Evolutionary conservation across 768 basidiomycete genomes (phyloP).

Genomic region (Jaapia argillacea): DNA sequence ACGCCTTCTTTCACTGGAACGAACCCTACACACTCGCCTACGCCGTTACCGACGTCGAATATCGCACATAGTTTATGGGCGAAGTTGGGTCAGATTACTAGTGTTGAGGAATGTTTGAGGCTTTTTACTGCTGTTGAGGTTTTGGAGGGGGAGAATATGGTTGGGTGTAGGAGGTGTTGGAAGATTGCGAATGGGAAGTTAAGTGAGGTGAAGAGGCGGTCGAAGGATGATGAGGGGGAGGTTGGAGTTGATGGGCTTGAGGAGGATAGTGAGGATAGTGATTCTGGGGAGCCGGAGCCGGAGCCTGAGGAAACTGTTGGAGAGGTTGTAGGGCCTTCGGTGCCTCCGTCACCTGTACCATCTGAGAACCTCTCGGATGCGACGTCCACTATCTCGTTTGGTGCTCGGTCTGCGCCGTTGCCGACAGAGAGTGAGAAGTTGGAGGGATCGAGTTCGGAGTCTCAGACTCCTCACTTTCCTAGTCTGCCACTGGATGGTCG

Average conservation of each 20-base stretch:
- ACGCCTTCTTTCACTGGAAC: constrained; percentile 17
- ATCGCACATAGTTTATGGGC: constrained; percentile 31
- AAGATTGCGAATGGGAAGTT: constrained; percentile 74
- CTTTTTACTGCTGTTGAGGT: constrained; percentile 93
- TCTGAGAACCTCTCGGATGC: too few species aligned
- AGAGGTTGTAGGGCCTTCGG: constrained; percentile 1
- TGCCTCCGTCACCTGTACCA: too few species aligned
- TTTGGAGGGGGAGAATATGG: constrained; percentile 88
- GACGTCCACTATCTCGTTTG: too few species aligned
- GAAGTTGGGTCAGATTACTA: constrained; percentile 38
- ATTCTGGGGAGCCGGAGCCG: too few species aligned
- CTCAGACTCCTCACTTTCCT: too few species aligned
- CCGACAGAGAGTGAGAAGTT: too few species aligned
- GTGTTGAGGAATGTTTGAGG: constrained; percentile 70
- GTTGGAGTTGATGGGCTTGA: background rate
- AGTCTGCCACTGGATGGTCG: too few species aligned
- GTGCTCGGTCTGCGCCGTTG: too few species aligned
- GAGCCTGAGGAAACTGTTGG: background rate
- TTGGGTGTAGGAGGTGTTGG: constrained; percentile 92
- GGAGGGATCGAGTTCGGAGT: too few species aligned
- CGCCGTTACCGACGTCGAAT: constrained; percentile 2
- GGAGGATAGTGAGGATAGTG: background rate
- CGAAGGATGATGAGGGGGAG: constrained; percentile 16
- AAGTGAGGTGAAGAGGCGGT: constrained; percentile 30
- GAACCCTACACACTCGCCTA: constrained; percentile 12